Evolutionary conservation across 768 basidiomycete species (phyloP).

Genomic region (Kwoniella botswanensis): DNA sequence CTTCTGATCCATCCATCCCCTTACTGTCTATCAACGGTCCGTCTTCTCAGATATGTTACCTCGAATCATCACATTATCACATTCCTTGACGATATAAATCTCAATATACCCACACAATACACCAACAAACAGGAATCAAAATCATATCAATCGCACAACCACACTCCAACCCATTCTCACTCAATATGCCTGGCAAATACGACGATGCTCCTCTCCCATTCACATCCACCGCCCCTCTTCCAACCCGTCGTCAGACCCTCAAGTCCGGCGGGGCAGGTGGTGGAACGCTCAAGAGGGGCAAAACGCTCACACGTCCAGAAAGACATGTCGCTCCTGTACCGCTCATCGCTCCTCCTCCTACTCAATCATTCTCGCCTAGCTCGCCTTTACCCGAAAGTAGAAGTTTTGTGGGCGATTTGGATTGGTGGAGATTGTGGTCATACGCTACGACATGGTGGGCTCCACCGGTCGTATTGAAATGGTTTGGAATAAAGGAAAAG

Average conservation of each 20-base stretch:
- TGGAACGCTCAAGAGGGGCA: slow-evolving; percentile 66
- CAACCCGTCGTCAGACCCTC: slow-evolving; percentile 35
- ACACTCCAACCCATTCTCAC: not conserved
- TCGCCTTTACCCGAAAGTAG: slow-evolving; percentile 19
- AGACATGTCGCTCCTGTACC: slow-evolving; percentile 91
- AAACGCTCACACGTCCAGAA: slow-evolving; percentile 96
- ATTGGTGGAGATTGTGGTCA: slow-evolving; percentile 81
- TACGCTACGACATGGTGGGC: slow-evolving; percentile 88
- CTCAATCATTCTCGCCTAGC: slow-evolving; percentile 55
- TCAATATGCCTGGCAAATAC: slow-evolving; percentile 27
- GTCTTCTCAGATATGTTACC: not conserved
- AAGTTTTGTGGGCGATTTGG: slow-evolving; percentile 20
- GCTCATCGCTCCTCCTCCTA: slow-evolving; percentile 80
- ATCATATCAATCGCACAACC: not conserved
- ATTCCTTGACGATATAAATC: not conserved
- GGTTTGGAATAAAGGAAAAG: slow-evolving; percentile 81
- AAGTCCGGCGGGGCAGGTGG: slow-evolving; percentile 9
- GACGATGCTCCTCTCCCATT: slow-evolving; percentile 49
- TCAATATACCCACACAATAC: not conserved
- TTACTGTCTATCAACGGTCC: too few species aligned
- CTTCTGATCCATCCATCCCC: not conserved
- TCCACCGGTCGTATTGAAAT: slow-evolving; percentile 69
- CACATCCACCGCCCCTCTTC: slow-evolving; percentile 42
- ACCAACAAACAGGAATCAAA: not conserved
- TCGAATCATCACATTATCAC: not conserved